A percentile compares a stretch with the other conserved stretches of the same genome.
Conservation (phyloP, 2,329 filamentous ascomycete genomes). For the Juglanconis juglandina region DNA sequence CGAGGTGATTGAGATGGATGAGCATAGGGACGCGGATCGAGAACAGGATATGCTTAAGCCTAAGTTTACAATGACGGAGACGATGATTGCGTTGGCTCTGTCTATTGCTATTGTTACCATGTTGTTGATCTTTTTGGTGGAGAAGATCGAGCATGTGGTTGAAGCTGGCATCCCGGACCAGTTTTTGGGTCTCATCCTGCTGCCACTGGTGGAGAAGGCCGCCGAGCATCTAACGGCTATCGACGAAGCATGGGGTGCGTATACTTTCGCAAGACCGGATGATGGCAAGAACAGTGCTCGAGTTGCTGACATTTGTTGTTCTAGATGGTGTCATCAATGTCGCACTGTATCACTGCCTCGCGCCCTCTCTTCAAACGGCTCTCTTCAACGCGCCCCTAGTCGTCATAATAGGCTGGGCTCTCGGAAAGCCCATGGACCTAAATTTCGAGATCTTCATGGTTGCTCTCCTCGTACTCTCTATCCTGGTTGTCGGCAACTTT, state of each 20-base stretch:
- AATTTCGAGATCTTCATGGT: neutral
- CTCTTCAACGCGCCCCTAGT: neutral
- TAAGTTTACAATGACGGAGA: constrained; percentile 74
- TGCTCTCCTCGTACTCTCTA: neutral
- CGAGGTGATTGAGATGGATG: constrained; percentile 68
- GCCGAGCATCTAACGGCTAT: constrained; percentile 77
- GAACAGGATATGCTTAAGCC: constrained; percentile 56
- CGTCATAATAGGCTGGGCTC: neutral
- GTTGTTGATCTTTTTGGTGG: constrained; percentile 70
- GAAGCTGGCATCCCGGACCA: constrained; percentile 34
- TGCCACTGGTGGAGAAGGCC: constrained; percentile 80
- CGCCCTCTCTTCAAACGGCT: neutral
- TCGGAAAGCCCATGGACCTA: neutral
- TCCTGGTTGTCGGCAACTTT: neutral
- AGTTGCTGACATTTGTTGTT: neutral
- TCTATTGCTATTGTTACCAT: constrained; percentile 68
- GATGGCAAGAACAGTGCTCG: no score
- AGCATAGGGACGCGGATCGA: constrained; percentile 62
- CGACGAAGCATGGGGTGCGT: neutral
- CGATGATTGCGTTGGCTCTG: constrained; percentile 60
- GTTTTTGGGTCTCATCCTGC: constrained; percentile 66
- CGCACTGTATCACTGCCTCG: neutral
- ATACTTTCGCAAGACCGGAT: neutral
- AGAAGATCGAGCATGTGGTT: constrained; percentile 63
- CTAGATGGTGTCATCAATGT: neutral